These are phyloP conservation scores for Tetrapisispora taiwanensis DNA, from an alignment of 805 yeast genomes.

Conservation along the genomic window DNA sequence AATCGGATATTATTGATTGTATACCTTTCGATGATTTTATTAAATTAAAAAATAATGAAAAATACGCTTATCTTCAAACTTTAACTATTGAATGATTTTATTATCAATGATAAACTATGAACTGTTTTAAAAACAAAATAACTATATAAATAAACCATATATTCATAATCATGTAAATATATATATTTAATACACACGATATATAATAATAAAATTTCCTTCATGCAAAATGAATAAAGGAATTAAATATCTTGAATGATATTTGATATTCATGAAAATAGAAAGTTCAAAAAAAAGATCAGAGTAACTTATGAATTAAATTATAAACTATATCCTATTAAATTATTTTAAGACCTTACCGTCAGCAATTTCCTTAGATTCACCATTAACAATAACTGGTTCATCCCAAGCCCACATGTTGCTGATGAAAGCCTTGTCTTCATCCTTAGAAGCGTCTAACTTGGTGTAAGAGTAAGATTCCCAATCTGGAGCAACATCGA, in stretches of 20 bases:
- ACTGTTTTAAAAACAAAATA: too few relatives aligned
- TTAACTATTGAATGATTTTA: not conserved
- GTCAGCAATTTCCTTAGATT: slow-evolving; percentile 79
- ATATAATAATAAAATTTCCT: too few relatives aligned
- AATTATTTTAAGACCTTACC: slow-evolving; percentile 90
- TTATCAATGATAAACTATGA: too few relatives aligned
- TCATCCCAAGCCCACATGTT: slow-evolving; percentile 99
- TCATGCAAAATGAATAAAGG: too few relatives aligned
- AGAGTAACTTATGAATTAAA: not conserved
- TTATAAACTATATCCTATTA: not conserved
- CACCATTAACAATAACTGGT: slow-evolving; percentile 77
- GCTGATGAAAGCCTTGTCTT: slow-evolving; percentile 69
- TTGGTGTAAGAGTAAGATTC: slow-evolving; percentile 81
- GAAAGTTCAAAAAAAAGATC: too few relatives aligned
- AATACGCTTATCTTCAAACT: not conserved
- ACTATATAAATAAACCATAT: too few relatives aligned
- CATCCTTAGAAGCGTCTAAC: slow-evolving; percentile 72
- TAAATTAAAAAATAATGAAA: not conserved
- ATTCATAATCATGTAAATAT: too few relatives aligned
- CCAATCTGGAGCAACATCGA: slow-evolving; percentile 99
- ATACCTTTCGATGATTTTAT: not conserved
- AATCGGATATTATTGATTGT: not conserved
- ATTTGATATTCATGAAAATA: too few relatives aligned
- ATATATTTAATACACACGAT: too few relatives aligned
- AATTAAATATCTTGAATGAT: too few relatives aligned